phyloP scores from a whole-genome alignment of 1,139 yeast species.

The Pichia cactophila region DNA sequence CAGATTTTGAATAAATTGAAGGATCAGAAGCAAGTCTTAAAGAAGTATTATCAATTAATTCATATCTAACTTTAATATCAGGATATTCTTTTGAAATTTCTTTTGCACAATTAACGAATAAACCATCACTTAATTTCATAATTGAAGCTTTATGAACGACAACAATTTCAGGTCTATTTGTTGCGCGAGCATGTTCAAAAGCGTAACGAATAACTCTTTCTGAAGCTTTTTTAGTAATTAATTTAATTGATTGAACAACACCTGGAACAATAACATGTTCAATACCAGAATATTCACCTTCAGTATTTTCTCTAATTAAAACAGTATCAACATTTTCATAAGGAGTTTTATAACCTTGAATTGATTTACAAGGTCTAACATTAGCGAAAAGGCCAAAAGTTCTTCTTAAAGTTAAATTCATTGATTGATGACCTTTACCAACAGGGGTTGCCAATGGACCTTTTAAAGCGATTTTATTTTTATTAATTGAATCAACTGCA shows the following conservation, averaged over 20 bases:
- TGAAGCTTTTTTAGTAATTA: conserved; percentile 92
- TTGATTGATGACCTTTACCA: conserved; percentile 97
- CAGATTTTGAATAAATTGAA: conserved; percentile 69
- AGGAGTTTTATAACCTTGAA: conserved; percentile 91
- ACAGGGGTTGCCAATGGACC: conserved; percentile 98
- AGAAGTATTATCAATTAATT: conserved; percentile 92
- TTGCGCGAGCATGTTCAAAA: conserved; percentile 87
- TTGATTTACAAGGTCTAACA: conserved; percentile 93
- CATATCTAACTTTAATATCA: conserved; percentile 72
- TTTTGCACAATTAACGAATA: conserved; percentile 86
- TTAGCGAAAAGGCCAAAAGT: conserved; percentile 94
- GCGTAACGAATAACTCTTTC: conserved; percentile 96
- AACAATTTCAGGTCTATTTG: conserved; percentile 80
- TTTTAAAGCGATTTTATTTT: conserved; percentile 88
- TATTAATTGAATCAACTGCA: conserved; percentile 88
- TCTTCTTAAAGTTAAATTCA: conserved; percentile 95
- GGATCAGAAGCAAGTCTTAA: conserved; percentile 88
- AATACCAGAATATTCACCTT: conserved; percentile 98
- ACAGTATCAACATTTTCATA: conserved; percentile 93
- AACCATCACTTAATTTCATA: conserved; percentile 97
- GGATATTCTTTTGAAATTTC: conserved; percentile 90
- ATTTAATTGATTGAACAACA: conserved; percentile 94
- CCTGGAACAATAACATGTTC: conserved; percentile 98
- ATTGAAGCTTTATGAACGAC: conserved; percentile 98
- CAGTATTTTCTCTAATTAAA: conserved; percentile 96